Conservation (phyloP, 2,329 filamentous ascomycete species). For the Trichophyton rubrum region DNA sequence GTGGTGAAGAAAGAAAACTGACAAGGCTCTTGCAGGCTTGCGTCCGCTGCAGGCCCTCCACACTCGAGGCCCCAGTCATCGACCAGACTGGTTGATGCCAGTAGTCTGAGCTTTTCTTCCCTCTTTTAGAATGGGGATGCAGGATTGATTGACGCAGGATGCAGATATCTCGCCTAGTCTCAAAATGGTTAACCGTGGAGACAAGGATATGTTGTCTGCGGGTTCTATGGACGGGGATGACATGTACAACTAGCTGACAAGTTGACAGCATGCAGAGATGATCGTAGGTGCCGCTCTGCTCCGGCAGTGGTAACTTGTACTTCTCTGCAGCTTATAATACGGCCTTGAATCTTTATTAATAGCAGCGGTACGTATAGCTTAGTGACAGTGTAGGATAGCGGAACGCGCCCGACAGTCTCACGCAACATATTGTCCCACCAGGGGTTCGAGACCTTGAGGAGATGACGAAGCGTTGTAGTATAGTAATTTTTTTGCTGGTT, state of each 20-base stretch:
- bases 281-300: not conserved
- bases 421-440: not conserved
- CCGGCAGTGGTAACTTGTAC: not conserved
- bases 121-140: not conserved
- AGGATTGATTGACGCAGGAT: not conserved
- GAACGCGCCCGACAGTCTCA: not conserved
- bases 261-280: not conserved
- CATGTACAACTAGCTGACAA: not conserved
- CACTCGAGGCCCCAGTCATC: not conserved
- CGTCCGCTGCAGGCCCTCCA: not conserved
- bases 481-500: not conserved
- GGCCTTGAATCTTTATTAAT: not conserved
- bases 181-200: not conserved
- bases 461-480: not conserved
- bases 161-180: not conserved
- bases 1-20: not conserved
- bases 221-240: not conserved
- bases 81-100: no score
- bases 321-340: not conserved
- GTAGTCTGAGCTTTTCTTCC: not conserved
- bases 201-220: not conserved
- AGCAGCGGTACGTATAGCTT: not conserved
- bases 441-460: no score
- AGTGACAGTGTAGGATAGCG: not conserved
- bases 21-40: not conserved